A percentile compares a stretch with the other conserved stretches of the same genome.
Evolutionary conservation across 2,329 filamentous ascomycete species (phyloP).

Genomic region (Aspergillus quadricinctus): DNA sequence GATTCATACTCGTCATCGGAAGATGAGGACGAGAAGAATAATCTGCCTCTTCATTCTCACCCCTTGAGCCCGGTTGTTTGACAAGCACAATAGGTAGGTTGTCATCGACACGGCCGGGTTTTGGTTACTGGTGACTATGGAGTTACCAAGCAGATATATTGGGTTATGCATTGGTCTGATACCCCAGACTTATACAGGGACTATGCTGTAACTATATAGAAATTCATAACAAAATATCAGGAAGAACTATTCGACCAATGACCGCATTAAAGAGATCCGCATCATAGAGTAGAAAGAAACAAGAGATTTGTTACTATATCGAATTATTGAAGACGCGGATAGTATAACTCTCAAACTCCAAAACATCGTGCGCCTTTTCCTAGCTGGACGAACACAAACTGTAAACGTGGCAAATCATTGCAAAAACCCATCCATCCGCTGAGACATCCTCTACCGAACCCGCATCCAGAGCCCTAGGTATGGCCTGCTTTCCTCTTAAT

Average conservation of each 20-base stretch:
- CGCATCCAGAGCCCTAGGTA: background rate
- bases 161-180: background rate
- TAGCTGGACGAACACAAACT: slow-evolving; percentile 15
- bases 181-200: background rate
- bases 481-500: background rate
- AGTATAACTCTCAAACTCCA: slow-evolving; percentile 11
- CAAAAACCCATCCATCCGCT: slow-evolving; percentile 17
- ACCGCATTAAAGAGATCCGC: background rate
- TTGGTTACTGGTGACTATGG: background rate
- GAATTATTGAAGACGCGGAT: background rate
- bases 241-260: background rate
- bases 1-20: background rate
- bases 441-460: slow-evolving; percentile 2
- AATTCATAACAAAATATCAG: background rate
- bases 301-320: background rate
- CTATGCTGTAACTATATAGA: background rate
- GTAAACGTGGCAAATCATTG: slow-evolving; percentile 14
- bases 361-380: slow-evolving; percentile 28
- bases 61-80: background rate
- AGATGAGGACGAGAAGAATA: background rate
- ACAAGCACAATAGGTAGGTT: background rate
- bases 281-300: background rate
- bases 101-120: background rate
- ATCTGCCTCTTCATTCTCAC: background rate
- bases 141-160: background rate